Evolutionary conservation across 495 filamentous ascomycete genomes (phyloP).

Genomic region (Lasiosphaeris hirsuta): DNA sequence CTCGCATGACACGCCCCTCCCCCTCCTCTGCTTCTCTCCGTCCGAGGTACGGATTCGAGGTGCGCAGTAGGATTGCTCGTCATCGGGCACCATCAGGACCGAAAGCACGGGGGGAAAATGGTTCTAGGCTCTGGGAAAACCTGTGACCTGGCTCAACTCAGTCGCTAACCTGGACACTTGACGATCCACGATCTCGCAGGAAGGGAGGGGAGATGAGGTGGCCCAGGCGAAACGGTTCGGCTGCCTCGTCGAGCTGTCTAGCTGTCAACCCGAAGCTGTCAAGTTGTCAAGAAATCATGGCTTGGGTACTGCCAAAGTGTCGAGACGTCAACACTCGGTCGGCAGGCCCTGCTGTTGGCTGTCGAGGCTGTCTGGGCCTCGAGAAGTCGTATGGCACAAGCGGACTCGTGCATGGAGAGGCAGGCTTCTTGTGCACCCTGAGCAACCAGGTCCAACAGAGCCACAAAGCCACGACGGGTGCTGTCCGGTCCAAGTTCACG

Average conservation of each 20-base stretch:
- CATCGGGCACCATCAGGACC: slow-evolving; percentile 1
- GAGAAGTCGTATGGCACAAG: background rate
- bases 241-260: background rate
- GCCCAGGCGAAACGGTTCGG: background rate
- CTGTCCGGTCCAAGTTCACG: too few relatives aligned
- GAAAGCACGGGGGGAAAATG: background rate
- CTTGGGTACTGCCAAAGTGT: too few relatives aligned
- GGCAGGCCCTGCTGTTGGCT: background rate
- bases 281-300: too few relatives aligned
- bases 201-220: background rate
- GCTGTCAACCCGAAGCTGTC: too few relatives aligned
- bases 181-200: too few relatives aligned
- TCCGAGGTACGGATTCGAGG: background rate
- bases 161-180: too few relatives aligned
- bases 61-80: background rate
- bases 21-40: background rate
- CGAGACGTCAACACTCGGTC: too few relatives aligned
- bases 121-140: background rate
- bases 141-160: too few relatives aligned
- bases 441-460: background rate
- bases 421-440: background rate
- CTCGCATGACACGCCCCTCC: background rate
- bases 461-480: background rate
- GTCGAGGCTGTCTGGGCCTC: background rate
- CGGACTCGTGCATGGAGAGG: slow-evolving; percentile 4